Percentiles rank a stretch among this genome's conserved stretches.
Evolutionary conservation across 2,329 filamentous ascomycete species (phyloP).

Genomic region (Passalora sequoiae): DNA sequence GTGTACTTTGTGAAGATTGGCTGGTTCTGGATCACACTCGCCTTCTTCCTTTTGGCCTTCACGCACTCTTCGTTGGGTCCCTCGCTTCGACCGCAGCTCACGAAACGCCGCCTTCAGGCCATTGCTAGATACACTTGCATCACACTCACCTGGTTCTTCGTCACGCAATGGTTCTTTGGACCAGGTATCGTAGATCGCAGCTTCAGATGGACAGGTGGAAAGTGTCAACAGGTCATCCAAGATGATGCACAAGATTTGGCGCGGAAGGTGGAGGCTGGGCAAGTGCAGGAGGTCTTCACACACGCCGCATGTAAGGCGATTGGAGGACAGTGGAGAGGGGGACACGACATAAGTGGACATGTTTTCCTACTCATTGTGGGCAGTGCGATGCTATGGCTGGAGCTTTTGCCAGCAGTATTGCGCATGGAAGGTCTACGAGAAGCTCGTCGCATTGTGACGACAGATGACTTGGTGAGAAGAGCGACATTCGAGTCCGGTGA

Average conservation of each 20-base stretch:
- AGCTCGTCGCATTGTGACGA: slow-evolving; percentile 61
- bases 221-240: slow-evolving; percentile 59
- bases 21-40: slow-evolving; percentile 82
- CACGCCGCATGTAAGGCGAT: slow-evolving; percentile 74
- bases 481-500: slow-evolving; percentile 40
- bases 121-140: slow-evolving; percentile 63
- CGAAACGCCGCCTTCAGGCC: slow-evolving; percentile 53
- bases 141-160: slow-evolving; percentile 74
- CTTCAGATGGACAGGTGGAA: slow-evolving; percentile 82
- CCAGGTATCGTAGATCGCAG: slow-evolving; percentile 82
- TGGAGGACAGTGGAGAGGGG: slow-evolving; percentile 83
- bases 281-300: slow-evolving; percentile 55
- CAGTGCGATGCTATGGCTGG: slow-evolving; percentile 74
- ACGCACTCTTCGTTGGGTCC: slow-evolving; percentile 58
- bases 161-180: slow-evolving; percentile 97
- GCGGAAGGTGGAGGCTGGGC: slow-evolving; percentile 37
- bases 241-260: slow-evolving; percentile 34
- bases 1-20: slow-evolving; percentile 88
- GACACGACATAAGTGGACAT: slow-evolving; percentile 93
- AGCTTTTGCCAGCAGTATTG: slow-evolving; percentile 62
- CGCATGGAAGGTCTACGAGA: slow-evolving; percentile 48
- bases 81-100: slow-evolving; percentile 38
- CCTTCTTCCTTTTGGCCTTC: slow-evolving; percentile 65
- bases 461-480: slow-evolving; percentile 56
- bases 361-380: slow-evolving; percentile 87